These are phyloP conservation scores for Aspergillus candidus DNA, from an alignment of 2,329 filamentous ascomycete genomes.

Conservation along the genomic window DNA sequence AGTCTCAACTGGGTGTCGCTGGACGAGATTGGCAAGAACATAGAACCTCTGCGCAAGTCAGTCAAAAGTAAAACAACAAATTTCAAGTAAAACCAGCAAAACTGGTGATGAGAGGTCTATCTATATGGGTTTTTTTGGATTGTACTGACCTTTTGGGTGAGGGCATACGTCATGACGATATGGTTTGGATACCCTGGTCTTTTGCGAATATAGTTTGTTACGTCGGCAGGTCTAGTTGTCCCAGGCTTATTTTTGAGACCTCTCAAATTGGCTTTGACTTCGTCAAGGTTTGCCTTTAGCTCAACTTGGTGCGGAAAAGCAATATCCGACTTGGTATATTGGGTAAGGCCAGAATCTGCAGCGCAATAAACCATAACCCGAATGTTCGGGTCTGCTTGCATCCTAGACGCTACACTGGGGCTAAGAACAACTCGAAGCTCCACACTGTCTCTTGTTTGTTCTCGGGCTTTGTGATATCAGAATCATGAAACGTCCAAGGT, in stretches of 20 bases:
- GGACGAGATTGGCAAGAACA: conserved; percentile 69
- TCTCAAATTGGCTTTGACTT: conserved; percentile 87
- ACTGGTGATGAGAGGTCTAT: neutral
- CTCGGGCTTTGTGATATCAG: conserved; percentile 45
- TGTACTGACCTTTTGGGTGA: conserved; percentile 71
- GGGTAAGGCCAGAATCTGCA: conserved; percentile 51
- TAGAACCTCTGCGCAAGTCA: conserved; percentile 57
- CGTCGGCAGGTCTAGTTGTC: conserved; percentile 86
- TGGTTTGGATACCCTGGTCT: conserved; percentile 65
- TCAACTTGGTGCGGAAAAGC: conserved; percentile 90
- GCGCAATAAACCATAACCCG: conserved; percentile 82
- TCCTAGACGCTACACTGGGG: conserved; percentile 47
- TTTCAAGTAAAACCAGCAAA: neutral
- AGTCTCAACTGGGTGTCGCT: conserved; percentile 62
- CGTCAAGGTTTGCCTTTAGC: conserved; percentile 79
- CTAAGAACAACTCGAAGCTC: conserved; percentile 55
- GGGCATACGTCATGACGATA: conserved; percentile 81
- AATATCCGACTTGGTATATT: conserved; percentile 61
- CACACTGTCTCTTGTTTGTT: conserved; percentile 54
- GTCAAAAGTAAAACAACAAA: conserved; percentile 3
- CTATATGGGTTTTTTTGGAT: neutral
- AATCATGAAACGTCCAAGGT: neutral
- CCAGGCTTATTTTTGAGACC: conserved; percentile 95
- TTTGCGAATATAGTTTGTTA: conserved; percentile 69
- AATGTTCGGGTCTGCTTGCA: conserved; percentile 56